Conservation (phyloP, 2,329 filamentous ascomycete genomes). For the Dothidotthia symphoricarpi region DNA sequence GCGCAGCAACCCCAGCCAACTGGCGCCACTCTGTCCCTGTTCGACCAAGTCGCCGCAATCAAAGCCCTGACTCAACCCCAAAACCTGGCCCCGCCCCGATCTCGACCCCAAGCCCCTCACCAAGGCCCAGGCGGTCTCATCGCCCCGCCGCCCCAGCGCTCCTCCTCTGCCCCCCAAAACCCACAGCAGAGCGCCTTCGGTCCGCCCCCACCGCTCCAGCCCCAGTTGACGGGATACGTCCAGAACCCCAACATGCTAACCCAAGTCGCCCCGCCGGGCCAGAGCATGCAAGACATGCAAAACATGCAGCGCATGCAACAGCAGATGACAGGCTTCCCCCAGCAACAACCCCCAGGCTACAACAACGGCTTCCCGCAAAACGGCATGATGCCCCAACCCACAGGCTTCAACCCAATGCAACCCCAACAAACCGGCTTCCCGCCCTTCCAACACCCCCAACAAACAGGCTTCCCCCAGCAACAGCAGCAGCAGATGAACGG, state of each 20-base stretch:
- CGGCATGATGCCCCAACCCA: conserved; percentile 41
- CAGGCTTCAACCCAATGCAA: conserved; percentile 33
- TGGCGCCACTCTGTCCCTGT: conserved; percentile 45
- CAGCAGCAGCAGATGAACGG: conserved; percentile 47
- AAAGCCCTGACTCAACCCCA: conserved; percentile 41
- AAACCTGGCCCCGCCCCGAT: conserved; percentile 51
- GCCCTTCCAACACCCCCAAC: conserved; percentile 48
- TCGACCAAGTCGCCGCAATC: conserved; percentile 40
- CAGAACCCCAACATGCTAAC: conserved; percentile 52
- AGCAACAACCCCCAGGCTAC: conserved; percentile 32
- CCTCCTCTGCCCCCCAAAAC: conserved; percentile 84
- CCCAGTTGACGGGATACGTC: conserved; percentile 75
- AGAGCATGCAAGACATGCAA: conserved; percentile 70
- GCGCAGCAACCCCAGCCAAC: conserved; percentile 40
- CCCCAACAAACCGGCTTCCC: conserved; percentile 43
- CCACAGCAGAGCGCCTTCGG: conserved; percentile 66
- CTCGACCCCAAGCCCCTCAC: conserved; percentile 70
- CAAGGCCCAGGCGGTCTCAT: conserved; percentile 62
- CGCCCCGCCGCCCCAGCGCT: conserved; percentile 74
- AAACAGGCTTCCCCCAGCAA: conserved; percentile 43
- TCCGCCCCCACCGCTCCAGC: conserved; percentile 68
- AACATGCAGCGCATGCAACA: conserved; percentile 40
- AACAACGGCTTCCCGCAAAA: conserved; percentile 33
- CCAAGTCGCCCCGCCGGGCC: conserved; percentile 68
- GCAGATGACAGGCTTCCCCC: conserved; percentile 43